Evolutionary conservation across 2,329 filamentous ascomycete genomes (phyloP).

Genomic region (Alternaria viburni): DNA sequence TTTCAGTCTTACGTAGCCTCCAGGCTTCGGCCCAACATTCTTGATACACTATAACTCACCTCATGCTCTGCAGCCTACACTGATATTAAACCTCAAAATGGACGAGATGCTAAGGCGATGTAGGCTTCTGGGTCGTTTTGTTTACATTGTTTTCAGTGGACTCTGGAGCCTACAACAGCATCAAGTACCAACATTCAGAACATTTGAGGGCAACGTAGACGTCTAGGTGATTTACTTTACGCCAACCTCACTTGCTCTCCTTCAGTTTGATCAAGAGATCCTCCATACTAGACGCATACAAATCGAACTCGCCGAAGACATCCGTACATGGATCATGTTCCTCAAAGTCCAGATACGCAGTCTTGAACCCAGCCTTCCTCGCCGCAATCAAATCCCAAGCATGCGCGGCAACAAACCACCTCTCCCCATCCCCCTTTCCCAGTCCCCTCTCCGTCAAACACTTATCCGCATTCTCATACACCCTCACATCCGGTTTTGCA

Average conservation of each 20-base stretch:
- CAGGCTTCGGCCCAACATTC: not conserved
- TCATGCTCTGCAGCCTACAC: not conserved
- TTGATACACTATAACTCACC: not conserved
- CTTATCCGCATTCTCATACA: slow-evolving; percentile 28
- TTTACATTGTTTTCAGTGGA: not conserved
- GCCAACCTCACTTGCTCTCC: not conserved
- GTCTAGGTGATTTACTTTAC: not conserved
- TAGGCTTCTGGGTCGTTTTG: not conserved
- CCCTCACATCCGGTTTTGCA: slow-evolving; percentile 29
- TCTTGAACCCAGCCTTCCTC: slow-evolving; percentile 29
- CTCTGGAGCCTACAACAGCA: not conserved
- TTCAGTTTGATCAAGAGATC: slow-evolving; percentile 29
- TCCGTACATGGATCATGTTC: slow-evolving; percentile 32
- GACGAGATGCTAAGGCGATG: not conserved
- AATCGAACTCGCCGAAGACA: slow-evolving; percentile 32
- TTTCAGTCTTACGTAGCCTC: not conserved
- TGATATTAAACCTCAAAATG: not conserved
- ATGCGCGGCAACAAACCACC: slow-evolving; percentile 38
- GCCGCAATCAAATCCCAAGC: slow-evolving; percentile 33
- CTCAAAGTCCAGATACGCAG: slow-evolving; percentile 33
- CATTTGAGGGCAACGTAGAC: not conserved
- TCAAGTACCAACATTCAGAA: not conserved
- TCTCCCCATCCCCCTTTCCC: slow-evolving; percentile 14
- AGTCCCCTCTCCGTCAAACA: slow-evolving; percentile 15
- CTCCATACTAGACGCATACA: slow-evolving; percentile 32